phyloP scores from a whole-genome alignment of 805 yeast species.

The Candida boleticola region DNA sequence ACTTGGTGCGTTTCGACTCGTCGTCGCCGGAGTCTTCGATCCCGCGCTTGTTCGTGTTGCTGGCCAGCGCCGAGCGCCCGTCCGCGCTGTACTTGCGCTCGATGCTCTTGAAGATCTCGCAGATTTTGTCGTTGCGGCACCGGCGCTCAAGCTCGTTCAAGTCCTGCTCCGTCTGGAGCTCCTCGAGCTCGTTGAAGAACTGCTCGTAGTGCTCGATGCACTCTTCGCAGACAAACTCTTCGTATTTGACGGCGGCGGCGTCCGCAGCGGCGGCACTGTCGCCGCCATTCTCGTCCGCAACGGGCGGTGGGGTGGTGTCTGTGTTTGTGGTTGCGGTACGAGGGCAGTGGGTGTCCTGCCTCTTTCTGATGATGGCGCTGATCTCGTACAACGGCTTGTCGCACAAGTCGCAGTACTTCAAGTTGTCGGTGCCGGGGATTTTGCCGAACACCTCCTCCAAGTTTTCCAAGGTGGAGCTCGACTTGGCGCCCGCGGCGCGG shows the following conservation, averaged over 20 bases:
- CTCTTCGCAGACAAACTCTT: constrained; percentile 61
- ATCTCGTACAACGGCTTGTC: constrained; percentile 66
- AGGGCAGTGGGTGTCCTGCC: constrained; percentile 5
- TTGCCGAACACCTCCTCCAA: constrained; percentile 38
- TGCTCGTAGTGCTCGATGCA: constrained; percentile 60
- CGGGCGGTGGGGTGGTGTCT: too few relatives aligned
- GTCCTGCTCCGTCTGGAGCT: background rate
- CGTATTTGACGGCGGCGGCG: constrained; percentile 19
- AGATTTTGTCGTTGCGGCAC: background rate
- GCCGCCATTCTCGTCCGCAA: too few relatives aligned
- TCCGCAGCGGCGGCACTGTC: background rate
- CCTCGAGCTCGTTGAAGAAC: constrained; percentile 41
- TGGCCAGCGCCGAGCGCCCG: background rate
- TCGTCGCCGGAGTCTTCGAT: background rate
- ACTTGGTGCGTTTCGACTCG: background rate
- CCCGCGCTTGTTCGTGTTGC: background rate
- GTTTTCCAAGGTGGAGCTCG: constrained; percentile 17
- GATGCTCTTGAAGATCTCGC: constrained; percentile 4
- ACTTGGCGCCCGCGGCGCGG: background rate
- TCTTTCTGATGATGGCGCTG: constrained; percentile 39
- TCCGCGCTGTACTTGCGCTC: constrained; percentile 1
- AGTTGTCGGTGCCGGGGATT: constrained; percentile 35
- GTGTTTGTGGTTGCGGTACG: constrained; percentile 6
- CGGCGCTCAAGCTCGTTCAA: background rate
- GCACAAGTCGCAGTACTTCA: constrained; percentile 64